phyloP scores from a whole-genome alignment of 495 filamentous ascomycete genomes.

The Aspergillus avenaceus region DNA sequence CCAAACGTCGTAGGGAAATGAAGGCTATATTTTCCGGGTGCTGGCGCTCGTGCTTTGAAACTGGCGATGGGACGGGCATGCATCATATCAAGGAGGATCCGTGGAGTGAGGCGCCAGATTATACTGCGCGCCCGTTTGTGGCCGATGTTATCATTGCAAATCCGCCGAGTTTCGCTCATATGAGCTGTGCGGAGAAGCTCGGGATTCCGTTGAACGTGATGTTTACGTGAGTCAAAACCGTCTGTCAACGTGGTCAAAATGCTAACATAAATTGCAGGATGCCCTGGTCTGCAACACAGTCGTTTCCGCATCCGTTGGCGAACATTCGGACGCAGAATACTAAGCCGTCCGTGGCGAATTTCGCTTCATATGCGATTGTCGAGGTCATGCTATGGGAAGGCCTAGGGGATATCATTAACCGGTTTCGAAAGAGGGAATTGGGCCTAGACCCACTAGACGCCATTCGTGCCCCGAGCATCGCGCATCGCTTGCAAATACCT shows the following conservation, averaged over 20 bases:
- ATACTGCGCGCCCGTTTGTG: slow-evolving; percentile 57
- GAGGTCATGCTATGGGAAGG: slow-evolving; percentile 83
- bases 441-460: slow-evolving; percentile 63
- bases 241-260: too few relatives aligned
- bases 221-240: slow-evolving; percentile 75
- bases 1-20: slow-evolving; percentile 61
- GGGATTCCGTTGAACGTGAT: slow-evolving; percentile 77
- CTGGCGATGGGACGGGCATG: slow-evolving; percentile 49
- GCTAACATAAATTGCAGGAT: slow-evolving; percentile 41
- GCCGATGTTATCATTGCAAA: slow-evolving; percentile 83
- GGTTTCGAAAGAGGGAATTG: slow-evolving; percentile 61
- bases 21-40: slow-evolving; percentile 70
- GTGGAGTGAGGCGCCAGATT: slow-evolving; percentile 23
- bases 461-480: slow-evolving; percentile 61
- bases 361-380: slow-evolving; percentile 67
- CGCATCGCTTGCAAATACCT: slow-evolving; percentile 63
- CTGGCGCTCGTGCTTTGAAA: slow-evolving; percentile 70
- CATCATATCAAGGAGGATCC: slow-evolving; percentile 44
- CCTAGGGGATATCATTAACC: slow-evolving; percentile 71
- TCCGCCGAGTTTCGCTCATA: slow-evolving; percentile 75
- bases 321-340: slow-evolving; percentile 51
- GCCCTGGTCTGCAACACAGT: slow-evolving; percentile 53
- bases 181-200: slow-evolving; percentile 77
- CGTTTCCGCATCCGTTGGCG: slow-evolving; percentile 51
- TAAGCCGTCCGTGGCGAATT: slow-evolving; percentile 59